Evolutionary conservation across 192 early-diverging fungal species (phyloP).

Genomic region (Umbelopsis sp.): DNA sequence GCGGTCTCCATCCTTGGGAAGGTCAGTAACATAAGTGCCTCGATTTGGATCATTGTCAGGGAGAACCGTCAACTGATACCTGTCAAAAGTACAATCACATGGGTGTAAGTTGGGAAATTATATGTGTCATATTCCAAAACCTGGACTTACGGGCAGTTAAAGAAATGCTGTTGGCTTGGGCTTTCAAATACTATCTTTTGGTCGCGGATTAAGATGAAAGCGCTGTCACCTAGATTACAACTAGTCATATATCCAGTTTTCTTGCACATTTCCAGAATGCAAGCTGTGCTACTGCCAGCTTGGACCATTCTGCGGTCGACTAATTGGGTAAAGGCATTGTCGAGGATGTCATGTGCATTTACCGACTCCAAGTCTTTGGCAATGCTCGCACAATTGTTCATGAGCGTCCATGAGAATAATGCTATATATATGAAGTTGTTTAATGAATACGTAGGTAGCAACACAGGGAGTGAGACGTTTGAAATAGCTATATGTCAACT

Average conservation of each 20-base stretch:
- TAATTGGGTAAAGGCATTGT: slow-evolving; percentile 50
- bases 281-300: slow-evolving; percentile 61
- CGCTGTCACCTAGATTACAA: slow-evolving; percentile 59
- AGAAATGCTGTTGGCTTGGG: slow-evolving; percentile 63
- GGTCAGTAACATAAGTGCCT: slow-evolving; percentile 49
- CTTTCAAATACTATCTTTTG: slow-evolving; percentile 56
- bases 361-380: slow-evolving; percentile 38
- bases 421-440: slow-evolving; percentile 44
- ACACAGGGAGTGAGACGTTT: not conserved
- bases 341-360: slow-evolving; percentile 56
- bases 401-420: slow-evolving; percentile 60
- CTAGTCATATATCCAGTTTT: slow-evolving; percentile 53
- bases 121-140: not conserved
- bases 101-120: not conserved
- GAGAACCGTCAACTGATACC: slow-evolving; percentile 57
- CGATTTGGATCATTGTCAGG: slow-evolving; percentile 57
- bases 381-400: slow-evolving; percentile 58
- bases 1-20: slow-evolving; percentile 57
- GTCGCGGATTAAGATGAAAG: slow-evolving; percentile 57
- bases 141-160: slow-evolving; percentile 54
- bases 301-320: slow-evolving; percentile 51
- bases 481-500: not conserved
- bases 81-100: slow-evolving; percentile 22
- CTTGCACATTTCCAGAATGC: slow-evolving; percentile 58
- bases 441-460: not conserved